phyloP scores from a whole-genome alignment of 192 early-diverging fungal genomes.

The Tieghemiomyces parasiticus region DNA sequence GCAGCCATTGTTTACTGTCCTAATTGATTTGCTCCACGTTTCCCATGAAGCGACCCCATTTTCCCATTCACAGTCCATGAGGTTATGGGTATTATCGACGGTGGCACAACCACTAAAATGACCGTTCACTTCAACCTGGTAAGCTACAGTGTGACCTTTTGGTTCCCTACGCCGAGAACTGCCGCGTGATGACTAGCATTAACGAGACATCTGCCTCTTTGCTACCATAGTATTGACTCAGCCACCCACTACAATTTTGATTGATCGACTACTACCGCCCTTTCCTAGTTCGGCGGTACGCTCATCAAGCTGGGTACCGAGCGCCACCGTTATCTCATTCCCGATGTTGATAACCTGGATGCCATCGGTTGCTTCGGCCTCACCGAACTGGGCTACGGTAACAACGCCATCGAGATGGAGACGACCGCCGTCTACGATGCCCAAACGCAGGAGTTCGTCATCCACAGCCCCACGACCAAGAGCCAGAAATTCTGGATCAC shows the following conservation, averaged over 20 bases:
- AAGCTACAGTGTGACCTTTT: too few relatives aligned
- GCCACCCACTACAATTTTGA: not conserved
- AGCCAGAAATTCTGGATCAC: slow-evolving; percentile 76
- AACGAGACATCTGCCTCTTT: too few relatives aligned
- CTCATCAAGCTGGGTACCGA: slow-evolving; percentile 59
- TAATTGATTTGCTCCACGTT: too few relatives aligned
- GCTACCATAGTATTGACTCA: too few relatives aligned
- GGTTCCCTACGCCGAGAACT: not conserved
- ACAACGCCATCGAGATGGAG: slow-evolving; percentile 73
- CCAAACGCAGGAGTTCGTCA: slow-evolving; percentile 48
- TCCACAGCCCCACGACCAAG: slow-evolving; percentile 50
- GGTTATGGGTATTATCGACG: slow-evolving; percentile 56
- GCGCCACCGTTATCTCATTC: slow-evolving; percentile 44
- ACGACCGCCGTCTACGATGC: slow-evolving; percentile 42
- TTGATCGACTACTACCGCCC: not conserved
- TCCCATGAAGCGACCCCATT: too few relatives aligned
- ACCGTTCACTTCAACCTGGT: slow-evolving; percentile 47
- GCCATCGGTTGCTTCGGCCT: slow-evolving; percentile 60
- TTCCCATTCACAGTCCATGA: too few relatives aligned
- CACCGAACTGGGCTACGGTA: slow-evolving; percentile 66
- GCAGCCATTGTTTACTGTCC: not conserved
- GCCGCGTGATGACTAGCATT: too few relatives aligned
- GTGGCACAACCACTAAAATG: slow-evolving; percentile 50
- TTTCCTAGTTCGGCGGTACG: slow-evolving; percentile 39
- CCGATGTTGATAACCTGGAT: slow-evolving; percentile 43